These are phyloP conservation scores for Microbotryum lychnidis-dioicae DNA, from an alignment of 1,284 basidiomycete species.

Conservation along the genomic window DNA sequence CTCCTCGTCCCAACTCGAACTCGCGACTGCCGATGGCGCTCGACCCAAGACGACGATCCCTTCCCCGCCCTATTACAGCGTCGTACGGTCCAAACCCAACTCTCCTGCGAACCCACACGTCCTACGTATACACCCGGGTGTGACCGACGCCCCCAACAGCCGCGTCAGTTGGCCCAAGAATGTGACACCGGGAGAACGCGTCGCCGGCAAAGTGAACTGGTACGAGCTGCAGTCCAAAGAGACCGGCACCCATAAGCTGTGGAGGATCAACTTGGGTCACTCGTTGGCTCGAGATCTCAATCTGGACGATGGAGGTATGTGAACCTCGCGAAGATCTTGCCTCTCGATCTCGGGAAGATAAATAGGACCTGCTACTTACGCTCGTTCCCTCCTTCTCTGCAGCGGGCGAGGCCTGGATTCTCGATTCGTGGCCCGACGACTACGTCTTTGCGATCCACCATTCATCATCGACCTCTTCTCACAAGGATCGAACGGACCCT, in stretches of 20 bases:
- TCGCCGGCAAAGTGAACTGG: constrained; percentile 7
- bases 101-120: constrained; percentile 11
- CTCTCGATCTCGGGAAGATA: no score
- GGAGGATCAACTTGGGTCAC: constrained; percentile 5
- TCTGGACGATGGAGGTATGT: no score
- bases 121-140: constrained; percentile 8
- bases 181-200: neutral
- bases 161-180: constrained; percentile 6
- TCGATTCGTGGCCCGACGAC: constrained; percentile 56
- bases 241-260: neutral
- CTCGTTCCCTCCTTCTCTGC: no score
- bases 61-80: constrained; percentile 20
- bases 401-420: constrained; percentile 50
- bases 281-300: constrained; percentile 6
- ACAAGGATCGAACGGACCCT: constrained; percentile 57
- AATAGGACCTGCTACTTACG: no score
- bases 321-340: no score
- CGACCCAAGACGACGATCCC: neutral
- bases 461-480: constrained; percentile 42
- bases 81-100: constrained; percentile 1
- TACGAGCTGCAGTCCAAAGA: constrained; percentile 3
- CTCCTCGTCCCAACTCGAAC: no score
- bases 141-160: constrained; percentile 9
- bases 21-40: no score
- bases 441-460: constrained; percentile 67